A percentile compares a stretch with the other conserved stretches of the same genome.
phyloP scores from a whole-genome alignment of 148 eudicot species.

The Heliosperma pusillum region DNA sequence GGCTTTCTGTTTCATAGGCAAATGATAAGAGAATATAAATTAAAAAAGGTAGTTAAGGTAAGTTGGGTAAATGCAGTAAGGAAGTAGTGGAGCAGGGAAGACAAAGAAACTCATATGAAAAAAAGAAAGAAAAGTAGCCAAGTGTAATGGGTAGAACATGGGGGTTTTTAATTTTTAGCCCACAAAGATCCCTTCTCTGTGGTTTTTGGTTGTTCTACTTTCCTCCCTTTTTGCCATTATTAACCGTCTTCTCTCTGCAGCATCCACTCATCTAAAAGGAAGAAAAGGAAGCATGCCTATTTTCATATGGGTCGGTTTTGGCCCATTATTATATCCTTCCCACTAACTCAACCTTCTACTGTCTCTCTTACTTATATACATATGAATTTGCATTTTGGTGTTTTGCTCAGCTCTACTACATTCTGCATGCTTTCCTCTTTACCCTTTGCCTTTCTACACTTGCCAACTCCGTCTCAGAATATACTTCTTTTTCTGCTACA shows the following conservation, averaged over 20 bases:
- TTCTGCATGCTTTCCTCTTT: constrained; percentile 14
- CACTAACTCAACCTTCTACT: constrained; percentile 13
- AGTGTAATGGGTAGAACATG: constrained; percentile 36
- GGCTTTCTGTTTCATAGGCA: too few species aligned
- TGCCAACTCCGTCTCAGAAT: neutral
- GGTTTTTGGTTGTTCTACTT: neutral
- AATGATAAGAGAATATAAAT: too few species aligned
- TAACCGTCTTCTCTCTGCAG: constrained; percentile 21
- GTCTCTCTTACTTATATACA: neutral
- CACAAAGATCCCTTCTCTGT: neutral
- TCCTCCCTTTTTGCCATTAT: constrained; percentile 2
- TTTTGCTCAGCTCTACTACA: neutral
- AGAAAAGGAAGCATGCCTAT: constrained; percentile 32
- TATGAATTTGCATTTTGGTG: neutral
- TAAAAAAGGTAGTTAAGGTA: constrained; percentile 8
- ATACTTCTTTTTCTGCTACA: neutral
- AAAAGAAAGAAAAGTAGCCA: neutral
- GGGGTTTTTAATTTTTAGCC: constrained; percentile 16
- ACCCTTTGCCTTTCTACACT: constrained; percentile 2
- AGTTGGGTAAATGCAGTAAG: constrained; percentile 17
- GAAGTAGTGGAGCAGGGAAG: constrained; percentile 20
- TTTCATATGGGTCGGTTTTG: constrained; percentile 24
- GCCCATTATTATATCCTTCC: constrained; percentile 27
- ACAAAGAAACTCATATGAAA: constrained; percentile 16
- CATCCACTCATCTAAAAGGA: constrained; percentile 36